Percentiles rank a stretch among this genome's conserved stretches.
Evolutionary conservation across 257 asterid genomes (phyloP).

Genomic region (Cordia subcordata): DNA sequence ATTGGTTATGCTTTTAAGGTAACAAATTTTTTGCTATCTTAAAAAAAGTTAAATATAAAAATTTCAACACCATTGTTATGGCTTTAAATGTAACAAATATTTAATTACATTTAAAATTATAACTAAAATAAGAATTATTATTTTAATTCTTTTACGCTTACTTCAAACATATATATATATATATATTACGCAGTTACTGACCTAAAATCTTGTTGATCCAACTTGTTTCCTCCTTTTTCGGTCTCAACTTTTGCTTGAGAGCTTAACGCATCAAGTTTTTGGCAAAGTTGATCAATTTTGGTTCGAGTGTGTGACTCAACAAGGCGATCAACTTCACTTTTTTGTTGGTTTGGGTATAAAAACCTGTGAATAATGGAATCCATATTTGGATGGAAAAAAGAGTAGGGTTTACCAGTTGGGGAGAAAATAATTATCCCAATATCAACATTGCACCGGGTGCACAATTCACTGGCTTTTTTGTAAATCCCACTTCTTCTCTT

Average conservation of each 20-base stretch:
- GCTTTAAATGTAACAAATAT: no score
- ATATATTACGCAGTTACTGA: no score
- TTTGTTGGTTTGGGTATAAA: neutral
- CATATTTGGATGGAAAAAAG: neutral
- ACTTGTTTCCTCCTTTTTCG: neutral
- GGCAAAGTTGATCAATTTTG: neutral
- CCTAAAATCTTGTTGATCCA: neutral
- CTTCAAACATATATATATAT: no score
- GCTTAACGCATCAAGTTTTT: neutral
- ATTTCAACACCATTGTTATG: no score
- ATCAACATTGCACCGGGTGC: neutral
- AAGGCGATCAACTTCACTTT: neutral
- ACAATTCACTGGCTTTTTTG: constrained; percentile 3
- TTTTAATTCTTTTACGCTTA: no score
- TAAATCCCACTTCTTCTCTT: neutral
- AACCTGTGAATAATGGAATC: neutral
- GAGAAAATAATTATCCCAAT: constrained; percentile 1
- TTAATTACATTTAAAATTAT: no score
- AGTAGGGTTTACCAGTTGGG: neutral
- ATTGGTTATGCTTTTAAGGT: no score
- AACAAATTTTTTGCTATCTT: no score
- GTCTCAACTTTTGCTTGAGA: neutral
- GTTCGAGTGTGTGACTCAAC: neutral
- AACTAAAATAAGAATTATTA: no score
- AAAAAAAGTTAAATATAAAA: no score